Percentiles rank a stretch among this genome's conserved stretches.
These are phyloP conservation scores for Albifimbria verrucaria DNA, from an alignment of 2,329 filamentous ascomycete species.

Conservation along the genomic window DNA sequence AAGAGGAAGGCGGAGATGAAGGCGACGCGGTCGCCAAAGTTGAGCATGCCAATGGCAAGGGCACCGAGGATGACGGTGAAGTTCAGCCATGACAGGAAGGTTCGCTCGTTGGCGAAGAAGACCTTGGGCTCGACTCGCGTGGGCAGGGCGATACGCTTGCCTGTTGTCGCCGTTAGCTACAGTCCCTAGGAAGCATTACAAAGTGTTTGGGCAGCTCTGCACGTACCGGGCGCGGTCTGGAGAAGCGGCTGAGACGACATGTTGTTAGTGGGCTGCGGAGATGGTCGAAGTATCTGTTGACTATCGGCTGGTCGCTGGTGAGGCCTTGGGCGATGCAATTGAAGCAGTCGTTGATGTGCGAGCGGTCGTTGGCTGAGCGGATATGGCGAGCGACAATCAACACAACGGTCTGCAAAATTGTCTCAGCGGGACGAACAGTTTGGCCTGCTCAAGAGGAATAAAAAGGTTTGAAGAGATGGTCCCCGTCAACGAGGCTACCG, in stretches of 20 bases:
- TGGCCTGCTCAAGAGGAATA: not conserved
- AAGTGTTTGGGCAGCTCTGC: not conserved
- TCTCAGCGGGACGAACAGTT: not conserved
- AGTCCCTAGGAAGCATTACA: not conserved
- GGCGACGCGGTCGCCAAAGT: slow-evolving; percentile 92
- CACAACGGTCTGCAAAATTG: not conserved
- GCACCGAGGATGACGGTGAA: slow-evolving; percentile 98
- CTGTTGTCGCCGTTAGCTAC: slow-evolving; percentile 42
- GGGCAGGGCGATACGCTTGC: slow-evolving; percentile 97
- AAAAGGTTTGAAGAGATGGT: not conserved
- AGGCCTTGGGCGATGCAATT: slow-evolving; percentile 5
- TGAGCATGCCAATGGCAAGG: slow-evolving; percentile 92
- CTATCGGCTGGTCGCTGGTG: not conserved
- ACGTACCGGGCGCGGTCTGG: slow-evolving; percentile 82
- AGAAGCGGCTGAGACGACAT: slow-evolving; percentile 98
- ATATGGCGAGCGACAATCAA: not conserved
- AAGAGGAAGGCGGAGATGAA: slow-evolving; percentile 94
- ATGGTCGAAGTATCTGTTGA: not conserved
- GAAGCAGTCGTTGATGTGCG: not conserved
- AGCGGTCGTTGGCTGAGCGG: too few relatives aligned
- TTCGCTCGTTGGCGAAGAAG: slow-evolving; percentile 99
- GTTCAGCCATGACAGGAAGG: slow-evolving; percentile 99
- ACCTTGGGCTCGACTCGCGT: slow-evolving; percentile 98
- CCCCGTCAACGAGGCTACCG: not conserved
- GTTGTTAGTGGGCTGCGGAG: slow-evolving; percentile 6